Conservation (phyloP, 1,284 basidiomycete genomes). For the Puccinia hordei region DNA sequence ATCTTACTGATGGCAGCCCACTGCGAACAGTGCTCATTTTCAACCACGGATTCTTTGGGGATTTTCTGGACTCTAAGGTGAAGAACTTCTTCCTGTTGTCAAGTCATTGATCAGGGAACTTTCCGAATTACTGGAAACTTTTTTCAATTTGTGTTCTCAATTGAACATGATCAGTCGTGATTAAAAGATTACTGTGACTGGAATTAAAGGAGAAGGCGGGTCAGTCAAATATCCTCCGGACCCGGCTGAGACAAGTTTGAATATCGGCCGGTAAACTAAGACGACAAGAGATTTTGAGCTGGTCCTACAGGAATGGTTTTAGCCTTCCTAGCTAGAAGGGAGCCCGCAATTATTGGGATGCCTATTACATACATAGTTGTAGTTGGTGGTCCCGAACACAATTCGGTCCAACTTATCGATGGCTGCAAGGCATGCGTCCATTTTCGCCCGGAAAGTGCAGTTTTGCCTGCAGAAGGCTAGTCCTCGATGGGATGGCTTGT, state of each 20-base stretch:
- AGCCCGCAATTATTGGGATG: neutral
- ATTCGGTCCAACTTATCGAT: neutral
- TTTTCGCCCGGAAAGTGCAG: neutral
- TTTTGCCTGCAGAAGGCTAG: neutral
- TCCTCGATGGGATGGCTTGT: neutral
- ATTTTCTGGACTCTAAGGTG: no score
- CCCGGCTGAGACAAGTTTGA: neutral
- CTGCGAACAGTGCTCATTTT: no score
- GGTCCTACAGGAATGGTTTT: neutral
- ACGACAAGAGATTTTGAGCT: neutral
- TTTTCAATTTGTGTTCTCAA: no score
- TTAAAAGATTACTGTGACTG: neutral
- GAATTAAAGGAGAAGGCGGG: neutral
- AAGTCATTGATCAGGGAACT: no score
- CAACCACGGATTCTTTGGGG: no score
- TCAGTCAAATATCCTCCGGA: neutral
- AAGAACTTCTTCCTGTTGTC: no score
- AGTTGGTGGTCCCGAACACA: constrained; percentile 7
- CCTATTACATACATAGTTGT: no score
- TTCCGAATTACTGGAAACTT: no score
- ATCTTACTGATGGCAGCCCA: no score
- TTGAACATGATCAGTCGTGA: neutral
- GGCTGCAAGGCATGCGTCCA: neutral
- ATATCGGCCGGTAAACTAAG: neutral
- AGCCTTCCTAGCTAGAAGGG: no score